A percentile compares a stretch with the other conserved stretches of the same genome.
phyloP scores from a whole-genome alignment of 2,329 filamentous ascomycete species.

The Raffaelea ambrosiae region DNA sequence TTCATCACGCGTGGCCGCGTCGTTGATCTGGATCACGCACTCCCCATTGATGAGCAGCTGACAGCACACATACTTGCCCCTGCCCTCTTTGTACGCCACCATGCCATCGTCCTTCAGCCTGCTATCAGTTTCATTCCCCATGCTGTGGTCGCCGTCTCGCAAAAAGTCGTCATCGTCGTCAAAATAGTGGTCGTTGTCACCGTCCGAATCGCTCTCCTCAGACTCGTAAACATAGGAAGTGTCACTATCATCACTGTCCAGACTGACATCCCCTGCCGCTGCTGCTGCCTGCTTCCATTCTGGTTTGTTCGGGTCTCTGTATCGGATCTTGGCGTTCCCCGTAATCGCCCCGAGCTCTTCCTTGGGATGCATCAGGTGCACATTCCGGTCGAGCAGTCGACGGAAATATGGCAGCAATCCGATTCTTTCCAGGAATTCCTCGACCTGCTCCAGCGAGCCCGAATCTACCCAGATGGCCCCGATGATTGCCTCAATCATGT shows the following conservation, averaged over 20 bases:
- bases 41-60: conserved; percentile 38
- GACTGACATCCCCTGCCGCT: conserved; percentile 19
- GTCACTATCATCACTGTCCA: not conserved
- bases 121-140: not conserved
- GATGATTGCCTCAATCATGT: conserved; percentile 71
- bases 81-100: conserved; percentile 14
- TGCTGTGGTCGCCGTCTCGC: not conserved
- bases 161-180: not conserved
- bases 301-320: conserved; percentile 21
- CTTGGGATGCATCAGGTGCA: conserved; percentile 58
- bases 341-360: conserved; percentile 57
- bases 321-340: conserved; percentile 42
- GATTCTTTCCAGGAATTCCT: conserved; percentile 48
- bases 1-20: conserved; percentile 41
- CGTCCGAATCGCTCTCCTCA: not conserved
- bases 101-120: conserved; percentile 4
- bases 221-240: no score
- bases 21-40: conserved; percentile 34
- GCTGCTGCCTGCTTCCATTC: no score
- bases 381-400: conserved; percentile 47
- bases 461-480: conserved; percentile 81
- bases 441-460: conserved; percentile 52
- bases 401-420: conserved; percentile 58
- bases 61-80: conserved; percentile 24
- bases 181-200: not conserved